Base-by-base conservation (phyloP, 2,329 filamentous ascomycete species). In the Scedosporium minutisporum region DNA sequence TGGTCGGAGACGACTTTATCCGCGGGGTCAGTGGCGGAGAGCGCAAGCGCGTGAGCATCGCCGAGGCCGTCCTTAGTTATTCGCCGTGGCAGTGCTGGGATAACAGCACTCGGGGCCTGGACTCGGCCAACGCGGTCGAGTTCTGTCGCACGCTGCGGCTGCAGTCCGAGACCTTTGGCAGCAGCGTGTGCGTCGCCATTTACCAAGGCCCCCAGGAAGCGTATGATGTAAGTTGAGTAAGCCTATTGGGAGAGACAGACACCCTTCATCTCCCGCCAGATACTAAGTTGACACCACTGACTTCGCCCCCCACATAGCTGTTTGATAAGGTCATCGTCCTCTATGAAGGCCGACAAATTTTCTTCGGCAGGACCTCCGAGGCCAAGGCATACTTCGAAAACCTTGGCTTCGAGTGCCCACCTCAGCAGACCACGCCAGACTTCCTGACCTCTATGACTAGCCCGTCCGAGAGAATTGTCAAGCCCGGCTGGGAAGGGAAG, bases 381-480 rank as follows among this genome's bases (percentile, higher is more conserved):
- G 89, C 89, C 1, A 88, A 84, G 69, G 69, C 75, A 2, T 89
- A 86, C 68, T 89, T 90, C 64, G 74, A 84, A 64, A 73, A 79
- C 16, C 74, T 88, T 64, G 86, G 86, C 0, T 89, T 21, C 73
- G 78, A 83, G 14, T 90, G 88, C 68, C 88, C 89, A 0, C 80
- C 85, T 25, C 82, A 89, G 12, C 85, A 87, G 81, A 91, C 88
- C 0, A 87, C 87, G 0, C 86, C 77, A n/a, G 90, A 93, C 71
- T 93, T 93, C 73, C 74, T 93, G 41, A 93, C 58, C 4, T 79
- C 79, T 1, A 76, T 83, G 48, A 82, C 80, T 0, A 73, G 69
- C 3, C 72, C 73, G 1, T 63, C 66, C 2, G 75, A 77, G 65
- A 73, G 74, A n/a, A 65, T 71, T 29, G 63, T 74, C 14, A 69